Conservation (phyloP, 2,329 filamentous ascomycete species). For the Claviceps capensis region DNA sequence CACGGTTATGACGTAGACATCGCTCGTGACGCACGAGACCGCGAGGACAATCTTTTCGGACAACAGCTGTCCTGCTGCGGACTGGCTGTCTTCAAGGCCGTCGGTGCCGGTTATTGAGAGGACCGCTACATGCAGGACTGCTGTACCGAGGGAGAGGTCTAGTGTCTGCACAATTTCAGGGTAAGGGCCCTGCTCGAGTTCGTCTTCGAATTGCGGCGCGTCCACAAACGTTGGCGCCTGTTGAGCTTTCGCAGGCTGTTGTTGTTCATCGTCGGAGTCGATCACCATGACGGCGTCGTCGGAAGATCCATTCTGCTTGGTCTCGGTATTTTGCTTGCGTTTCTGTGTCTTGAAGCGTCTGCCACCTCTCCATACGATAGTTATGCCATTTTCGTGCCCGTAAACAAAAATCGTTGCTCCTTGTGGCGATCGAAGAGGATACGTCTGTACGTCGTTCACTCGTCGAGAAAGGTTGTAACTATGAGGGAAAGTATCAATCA, state of each 20-base stretch:
- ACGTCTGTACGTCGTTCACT: slow-evolving; percentile 45
- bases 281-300: slow-evolving; percentile 47
- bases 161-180: slow-evolving; percentile 45
- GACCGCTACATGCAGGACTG: slow-evolving; percentile 41
- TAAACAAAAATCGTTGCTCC: slow-evolving; percentile 50
- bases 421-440: slow-evolving; percentile 48
- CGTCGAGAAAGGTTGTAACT: slow-evolving; percentile 48
- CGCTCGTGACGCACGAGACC: slow-evolving; percentile 43
- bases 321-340: slow-evolving; percentile 18
- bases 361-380: slow-evolving; percentile 49
- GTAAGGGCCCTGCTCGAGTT: slow-evolving; percentile 33
- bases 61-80: slow-evolving; percentile 33
- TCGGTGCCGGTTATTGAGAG: slow-evolving; percentile 32
- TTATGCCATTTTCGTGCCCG: slow-evolving; percentile 49
- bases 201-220: slow-evolving; percentile 44
- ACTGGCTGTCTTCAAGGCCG: slow-evolving; percentile 31
- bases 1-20: slow-evolving; percentile 43
- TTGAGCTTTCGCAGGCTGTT: slow-evolving; percentile 22
- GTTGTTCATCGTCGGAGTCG: slow-evolving; percentile 47
- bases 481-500: neutral
- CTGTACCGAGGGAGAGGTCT: slow-evolving; percentile 44
- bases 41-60: slow-evolving; percentile 47
- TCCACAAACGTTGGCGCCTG: slow-evolving; percentile 28
- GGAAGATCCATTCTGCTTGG: slow-evolving; percentile 37
- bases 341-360: slow-evolving; percentile 38